Evolutionary conservation across 73 alveolate genomes (phyloP).

Genomic region (Durusdinium trenchii): DNA sequence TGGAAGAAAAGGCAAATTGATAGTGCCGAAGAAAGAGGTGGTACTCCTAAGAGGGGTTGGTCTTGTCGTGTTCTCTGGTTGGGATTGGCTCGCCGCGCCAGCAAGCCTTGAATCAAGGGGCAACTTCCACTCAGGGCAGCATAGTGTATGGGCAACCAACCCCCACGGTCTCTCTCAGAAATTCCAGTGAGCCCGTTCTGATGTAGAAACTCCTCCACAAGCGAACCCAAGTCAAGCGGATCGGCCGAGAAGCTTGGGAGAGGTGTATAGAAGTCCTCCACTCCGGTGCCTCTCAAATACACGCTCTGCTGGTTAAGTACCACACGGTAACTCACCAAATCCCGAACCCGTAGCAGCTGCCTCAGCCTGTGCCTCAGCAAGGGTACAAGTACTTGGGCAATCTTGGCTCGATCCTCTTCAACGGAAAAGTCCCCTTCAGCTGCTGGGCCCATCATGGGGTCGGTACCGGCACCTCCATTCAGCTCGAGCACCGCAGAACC

Average conservation of each 20-base stretch:
- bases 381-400: slow-evolving; percentile 18
- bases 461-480: background rate
- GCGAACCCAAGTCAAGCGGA: background rate
- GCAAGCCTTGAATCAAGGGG: slow-evolving; percentile 12
- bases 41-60: background rate
- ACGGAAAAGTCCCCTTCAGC: slow-evolving; percentile 22
- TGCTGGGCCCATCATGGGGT: slow-evolving; percentile 29
- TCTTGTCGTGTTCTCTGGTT: slow-evolving; percentile 2
- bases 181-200: slow-evolving; percentile 35
- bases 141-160: slow-evolving; percentile 34
- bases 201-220: background rate
- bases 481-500: background rate
- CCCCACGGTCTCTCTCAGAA: background rate
- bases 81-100: slow-evolving; percentile 9
- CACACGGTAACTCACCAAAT: slow-evolving; percentile 34
- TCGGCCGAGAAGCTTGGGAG: background rate
- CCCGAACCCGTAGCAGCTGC: slow-evolving; percentile 26
- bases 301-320: slow-evolving; percentile 41
- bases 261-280: slow-evolving; percentile 7
- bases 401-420: background rate
- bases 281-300: background rate
- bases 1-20: background rate
- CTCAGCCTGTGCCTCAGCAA: slow-evolving; percentile 41
- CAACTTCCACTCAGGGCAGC: slow-evolving; percentile 10
- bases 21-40: background rate